These are phyloP conservation scores for Tanacetum coccineum DNA, from an alignment of 129 eudicot species.

Conservation along the genomic window DNA sequence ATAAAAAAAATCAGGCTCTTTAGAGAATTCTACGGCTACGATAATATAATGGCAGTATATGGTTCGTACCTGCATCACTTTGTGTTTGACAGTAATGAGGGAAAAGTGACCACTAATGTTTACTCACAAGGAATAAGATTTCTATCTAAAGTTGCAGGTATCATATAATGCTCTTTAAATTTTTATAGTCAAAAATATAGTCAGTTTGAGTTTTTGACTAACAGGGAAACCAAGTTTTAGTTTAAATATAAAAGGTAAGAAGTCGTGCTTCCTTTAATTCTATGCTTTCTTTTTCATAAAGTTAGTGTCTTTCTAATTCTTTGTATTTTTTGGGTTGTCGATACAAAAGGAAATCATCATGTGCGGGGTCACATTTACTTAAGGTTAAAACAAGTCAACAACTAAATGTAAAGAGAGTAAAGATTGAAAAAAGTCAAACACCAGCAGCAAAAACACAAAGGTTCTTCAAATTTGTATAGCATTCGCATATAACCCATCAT, in stretches of 20 bases:
- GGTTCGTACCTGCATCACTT: too few species aligned
- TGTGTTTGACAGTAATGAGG: constrained; percentile 57
- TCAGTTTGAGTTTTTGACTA: neutral
- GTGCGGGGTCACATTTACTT: constrained; percentile 29
- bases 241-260: too few species aligned
- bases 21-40: too few species aligned
- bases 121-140: constrained; percentile 85
- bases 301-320: too few species aligned
- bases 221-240: constrained; percentile 46
- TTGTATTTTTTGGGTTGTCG: too few species aligned
- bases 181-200: constrained; percentile 2
- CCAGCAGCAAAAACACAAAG: constrained; percentile 15
- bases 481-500: too few species aligned
- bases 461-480: too few species aligned
- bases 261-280: too few species aligned
- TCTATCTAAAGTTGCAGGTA: constrained; percentile 80
- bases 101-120: constrained; percentile 63
- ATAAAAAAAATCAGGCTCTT: too few species aligned
- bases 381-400: constrained; percentile 47
- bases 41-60: too few species aligned
- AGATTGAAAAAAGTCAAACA: constrained; percentile 39
- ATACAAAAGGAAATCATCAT: neutral
- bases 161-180: too few species aligned
- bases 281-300: too few species aligned
- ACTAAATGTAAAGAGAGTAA: constrained; percentile 50